These are phyloP conservation scores for Paxillus rubicundulus DNA, from an alignment of 768 basidiomycete genomes.

Conservation along the genomic window DNA sequence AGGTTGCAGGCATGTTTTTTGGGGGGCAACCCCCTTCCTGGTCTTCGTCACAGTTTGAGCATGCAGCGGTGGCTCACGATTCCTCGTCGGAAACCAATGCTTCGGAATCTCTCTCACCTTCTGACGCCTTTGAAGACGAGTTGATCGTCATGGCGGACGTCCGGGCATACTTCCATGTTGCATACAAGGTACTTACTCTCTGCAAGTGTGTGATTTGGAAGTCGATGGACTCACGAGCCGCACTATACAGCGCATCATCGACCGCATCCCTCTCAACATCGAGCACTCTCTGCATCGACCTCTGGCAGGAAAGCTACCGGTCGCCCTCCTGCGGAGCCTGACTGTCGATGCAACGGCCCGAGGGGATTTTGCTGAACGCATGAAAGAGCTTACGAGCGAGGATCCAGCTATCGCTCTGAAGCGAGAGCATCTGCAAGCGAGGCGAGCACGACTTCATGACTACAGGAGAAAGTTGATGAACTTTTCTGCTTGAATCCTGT, in stretches of 20 bases:
- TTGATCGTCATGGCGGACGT: conserved; percentile 54
- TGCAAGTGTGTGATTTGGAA: neutral
- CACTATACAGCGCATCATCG: conserved; percentile 49
- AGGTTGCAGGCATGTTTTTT: no score
- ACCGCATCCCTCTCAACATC: conserved; percentile 50
- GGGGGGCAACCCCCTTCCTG: no score
- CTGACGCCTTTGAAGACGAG: conserved; percentile 40
- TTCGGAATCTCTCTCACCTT: conserved; percentile 28
- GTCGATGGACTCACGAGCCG: neutral
- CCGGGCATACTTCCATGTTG: conserved; percentile 54
- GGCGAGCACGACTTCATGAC: conserved; percentile 36
- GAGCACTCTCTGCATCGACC: conserved; percentile 44
- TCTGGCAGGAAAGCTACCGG: conserved; percentile 36
- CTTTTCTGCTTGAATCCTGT: conserved; percentile 18
- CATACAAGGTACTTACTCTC: conserved; percentile 43
- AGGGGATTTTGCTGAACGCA: conserved; percentile 27
- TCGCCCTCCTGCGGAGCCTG: conserved; percentile 36
- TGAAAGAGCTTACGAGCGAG: conserved; percentile 44
- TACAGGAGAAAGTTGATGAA: conserved; percentile 36
- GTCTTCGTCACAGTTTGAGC: no score
- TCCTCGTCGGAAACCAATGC: conserved; percentile 4
- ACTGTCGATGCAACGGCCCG: conserved; percentile 16
- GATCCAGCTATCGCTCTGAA: conserved; percentile 38
- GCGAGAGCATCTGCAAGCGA: conserved; percentile 35
- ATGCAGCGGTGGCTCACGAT: no score